Conservation (phyloP, 352 stramenopile genomes). For the Phytopythium ostracodes region DNA sequence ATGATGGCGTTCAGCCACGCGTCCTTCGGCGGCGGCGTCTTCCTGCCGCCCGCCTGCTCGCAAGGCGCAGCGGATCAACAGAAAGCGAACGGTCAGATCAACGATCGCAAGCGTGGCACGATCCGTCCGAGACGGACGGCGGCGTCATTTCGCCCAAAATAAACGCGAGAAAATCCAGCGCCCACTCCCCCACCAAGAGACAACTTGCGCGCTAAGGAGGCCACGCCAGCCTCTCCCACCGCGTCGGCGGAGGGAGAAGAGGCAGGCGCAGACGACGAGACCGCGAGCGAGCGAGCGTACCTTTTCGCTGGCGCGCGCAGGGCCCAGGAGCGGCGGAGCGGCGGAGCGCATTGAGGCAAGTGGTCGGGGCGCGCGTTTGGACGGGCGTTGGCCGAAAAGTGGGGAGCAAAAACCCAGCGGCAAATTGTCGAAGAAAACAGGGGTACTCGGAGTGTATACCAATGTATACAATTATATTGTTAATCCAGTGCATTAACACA, state of each 20-base stretch:
- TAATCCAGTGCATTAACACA: no score
- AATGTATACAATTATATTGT: no score
- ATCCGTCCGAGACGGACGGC: background rate
- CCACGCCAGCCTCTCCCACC: background rate
- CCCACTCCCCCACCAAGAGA: no score
- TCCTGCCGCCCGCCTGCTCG: background rate
- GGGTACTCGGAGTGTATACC: no score
- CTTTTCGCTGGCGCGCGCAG: background rate
- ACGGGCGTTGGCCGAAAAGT: background rate
- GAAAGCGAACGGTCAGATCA: background rate
- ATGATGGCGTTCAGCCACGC: constrained; percentile 74
- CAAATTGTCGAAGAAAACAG: background rate
- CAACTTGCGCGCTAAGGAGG: no score
- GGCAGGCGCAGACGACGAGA: background rate
- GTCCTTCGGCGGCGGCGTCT: constrained; percentile 40
- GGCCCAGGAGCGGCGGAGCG: background rate
- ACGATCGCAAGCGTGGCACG: background rate
- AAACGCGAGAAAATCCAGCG: no score
- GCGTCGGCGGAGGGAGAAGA: background rate
- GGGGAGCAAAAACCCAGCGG: background rate
- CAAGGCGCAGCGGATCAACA: background rate
- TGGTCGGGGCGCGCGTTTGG: background rate
- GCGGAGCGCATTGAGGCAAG: constrained; percentile 1
- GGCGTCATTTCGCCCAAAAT: background rate
- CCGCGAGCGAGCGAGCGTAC: background rate